These are phyloP conservation scores for Stenogyne calaminthoides DNA, from an alignment of 305 asterid genomes.

Conservation along the genomic window DNA sequence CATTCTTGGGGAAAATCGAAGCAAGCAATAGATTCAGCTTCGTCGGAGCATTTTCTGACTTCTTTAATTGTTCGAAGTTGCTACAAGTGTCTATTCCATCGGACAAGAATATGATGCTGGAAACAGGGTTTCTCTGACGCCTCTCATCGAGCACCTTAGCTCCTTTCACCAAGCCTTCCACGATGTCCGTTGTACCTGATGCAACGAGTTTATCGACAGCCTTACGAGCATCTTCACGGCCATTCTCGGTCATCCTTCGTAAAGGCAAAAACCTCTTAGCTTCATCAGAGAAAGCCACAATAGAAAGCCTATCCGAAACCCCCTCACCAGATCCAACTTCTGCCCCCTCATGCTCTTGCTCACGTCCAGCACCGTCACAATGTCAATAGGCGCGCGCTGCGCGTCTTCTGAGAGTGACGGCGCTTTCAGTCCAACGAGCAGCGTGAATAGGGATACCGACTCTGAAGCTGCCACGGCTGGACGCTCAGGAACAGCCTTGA, in stretches of 20 bases:
- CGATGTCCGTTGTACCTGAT: slow-evolving; percentile 46
- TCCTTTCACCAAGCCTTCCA: slow-evolving; percentile 50
- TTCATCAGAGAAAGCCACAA: slow-evolving; percentile 40
- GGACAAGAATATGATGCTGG: slow-evolving; percentile 54
- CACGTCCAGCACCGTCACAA: slow-evolving; percentile 49
- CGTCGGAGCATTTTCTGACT: too few species aligned
- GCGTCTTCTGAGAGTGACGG: slow-evolving; percentile 22
- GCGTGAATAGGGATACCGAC: slow-evolving; percentile 21
- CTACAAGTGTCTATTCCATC: slow-evolving; percentile 55
- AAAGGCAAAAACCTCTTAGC: slow-evolving; percentile 46
- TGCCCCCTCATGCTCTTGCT: slow-evolving; percentile 45
- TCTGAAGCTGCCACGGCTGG: slow-evolving; percentile 32
- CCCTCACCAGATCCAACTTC: slow-evolving; percentile 42
- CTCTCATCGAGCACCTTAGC: slow-evolving; percentile 49
- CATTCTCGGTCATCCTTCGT: slow-evolving; percentile 46
- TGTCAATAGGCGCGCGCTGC: slow-evolving; percentile 45
- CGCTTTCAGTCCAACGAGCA: slow-evolving; percentile 41
- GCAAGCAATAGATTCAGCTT: slow-evolving; percentile 34
- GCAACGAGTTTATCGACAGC: slow-evolving; percentile 36
- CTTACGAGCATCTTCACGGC: slow-evolving; percentile 42
- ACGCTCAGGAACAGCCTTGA: slow-evolving; percentile 38
- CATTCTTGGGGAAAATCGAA: slow-evolving; percentile 32
- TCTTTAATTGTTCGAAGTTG: neutral
- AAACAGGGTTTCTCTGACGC: slow-evolving; percentile 39
- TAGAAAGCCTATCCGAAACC: slow-evolving; percentile 50